Evolutionary conservation across 2,329 filamentous ascomycete species (phyloP), one percentile per base, ranked within the genome.

Genomic region (Aureobasidium sp.): DNA sequence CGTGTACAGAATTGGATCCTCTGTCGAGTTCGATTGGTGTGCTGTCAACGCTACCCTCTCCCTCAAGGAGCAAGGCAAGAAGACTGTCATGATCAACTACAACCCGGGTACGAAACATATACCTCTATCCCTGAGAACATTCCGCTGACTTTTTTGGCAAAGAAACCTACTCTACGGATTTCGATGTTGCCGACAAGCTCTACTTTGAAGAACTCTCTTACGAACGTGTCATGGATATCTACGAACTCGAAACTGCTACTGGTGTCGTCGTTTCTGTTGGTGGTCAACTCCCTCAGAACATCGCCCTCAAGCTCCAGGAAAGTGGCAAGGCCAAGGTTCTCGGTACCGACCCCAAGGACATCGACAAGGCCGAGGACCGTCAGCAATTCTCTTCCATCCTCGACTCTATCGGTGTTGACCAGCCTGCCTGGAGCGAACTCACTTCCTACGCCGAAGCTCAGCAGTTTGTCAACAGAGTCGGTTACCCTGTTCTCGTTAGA

Each of bases 1-100:
- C 76, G 94, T 97, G 23, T 99, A 99, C 82, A 86, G 94, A 72
- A 99, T 97, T 72, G 94, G 94, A 70, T 93, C 88, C 77, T 96
- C 92, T 7, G 94, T 99, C 57, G 94, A 99, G 76, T 99, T 99
- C 72, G 93, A 99, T 76, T 97, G 93, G 93, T 97, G 93, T 73
- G 91, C 92, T 65, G 91, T 96, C 63, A 94, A 91, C 70, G 89
- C 91, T 65, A 92, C 91, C 11, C 82, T 90, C 64, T 89, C 90
- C 43, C 81, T 97, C 64, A 85, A 86, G 69, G 80, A 87, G 63
- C 90, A 95, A 81, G 92, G 91, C 67, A 88, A 96, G 81, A 96
- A 96, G 85, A 97, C 94, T 31, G 85, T 96, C 61, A 95, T 97
- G 90, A 94, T 99, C 70, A 97, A 97, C 70, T 58, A 58, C 55